Percentiles rank a stretch among this genome's conserved stretches.
Evolutionary conservation across 1,284 basidiomycete species (phyloP).

Genomic region (Apiotrichum veenhuisii): DNA sequence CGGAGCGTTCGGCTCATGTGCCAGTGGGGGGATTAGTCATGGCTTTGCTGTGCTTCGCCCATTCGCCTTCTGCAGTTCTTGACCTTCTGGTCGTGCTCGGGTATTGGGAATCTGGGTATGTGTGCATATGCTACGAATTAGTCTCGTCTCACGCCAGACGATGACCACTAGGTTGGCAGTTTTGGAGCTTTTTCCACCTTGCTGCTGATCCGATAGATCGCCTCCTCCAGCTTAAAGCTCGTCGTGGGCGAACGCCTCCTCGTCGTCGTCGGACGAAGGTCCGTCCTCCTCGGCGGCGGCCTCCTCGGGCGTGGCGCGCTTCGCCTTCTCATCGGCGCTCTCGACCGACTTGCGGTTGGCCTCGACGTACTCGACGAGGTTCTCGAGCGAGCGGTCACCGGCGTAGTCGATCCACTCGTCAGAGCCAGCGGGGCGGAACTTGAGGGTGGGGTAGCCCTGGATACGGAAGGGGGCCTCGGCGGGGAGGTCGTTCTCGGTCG

Average conservation of each 20-base stretch:
- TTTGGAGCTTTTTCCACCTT: background rate
- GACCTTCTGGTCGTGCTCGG: background rate
- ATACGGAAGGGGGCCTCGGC: constrained; percentile 79
- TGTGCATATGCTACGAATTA: background rate
- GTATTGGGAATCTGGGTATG: background rate
- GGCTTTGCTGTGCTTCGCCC: too few species aligned
- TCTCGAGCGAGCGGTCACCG: constrained; percentile 84
- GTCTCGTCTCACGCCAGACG: background rate
- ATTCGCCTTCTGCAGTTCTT: too few species aligned
- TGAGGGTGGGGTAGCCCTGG: constrained; percentile 83
- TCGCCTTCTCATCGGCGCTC: constrained; percentile 24
- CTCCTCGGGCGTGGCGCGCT: constrained; percentile 24
- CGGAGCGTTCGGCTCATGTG: too few species aligned
- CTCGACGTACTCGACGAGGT: constrained; percentile 77
- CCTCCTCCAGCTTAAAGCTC: constrained; percentile 38
- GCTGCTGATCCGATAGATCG: background rate
- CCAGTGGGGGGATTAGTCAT: too few species aligned
- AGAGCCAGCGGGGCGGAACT: constrained; percentile 89
- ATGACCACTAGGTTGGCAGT: background rate
- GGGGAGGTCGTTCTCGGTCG: constrained; percentile 94
- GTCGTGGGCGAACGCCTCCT: constrained; percentile 38
- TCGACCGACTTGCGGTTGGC: constrained; percentile 63
- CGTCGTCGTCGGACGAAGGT: constrained; percentile 18
- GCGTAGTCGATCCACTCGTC: constrained; percentile 86
- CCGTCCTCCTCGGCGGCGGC: constrained; percentile 28